Conservation (phyloP, 2,329 filamentous ascomycete genomes). For the Chaetoscypha palmicola region DNA sequence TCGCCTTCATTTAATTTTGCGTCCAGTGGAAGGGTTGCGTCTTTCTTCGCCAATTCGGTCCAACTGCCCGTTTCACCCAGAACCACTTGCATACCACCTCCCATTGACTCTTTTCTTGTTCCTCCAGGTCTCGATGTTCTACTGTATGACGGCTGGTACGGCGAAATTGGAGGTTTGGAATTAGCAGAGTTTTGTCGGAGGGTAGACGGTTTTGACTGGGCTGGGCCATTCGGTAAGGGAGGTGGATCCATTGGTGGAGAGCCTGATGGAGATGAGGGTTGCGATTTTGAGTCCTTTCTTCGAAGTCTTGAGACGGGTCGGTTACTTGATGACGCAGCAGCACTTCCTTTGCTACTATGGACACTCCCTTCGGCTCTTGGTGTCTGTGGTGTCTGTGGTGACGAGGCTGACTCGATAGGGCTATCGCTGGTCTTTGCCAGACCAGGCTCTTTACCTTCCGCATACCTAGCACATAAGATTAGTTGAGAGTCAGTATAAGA, state of each 20-base stretch:
- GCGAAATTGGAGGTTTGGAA: constrained; percentile 19
- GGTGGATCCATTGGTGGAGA: constrained; percentile 24
- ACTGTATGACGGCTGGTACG: constrained; percentile 27
- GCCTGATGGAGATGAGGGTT: constrained; percentile 22
- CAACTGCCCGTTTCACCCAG: constrained; percentile 84
- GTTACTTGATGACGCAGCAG: constrained; percentile 12
- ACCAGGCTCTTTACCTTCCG: constrained; percentile 28
- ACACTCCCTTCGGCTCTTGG: background rate
- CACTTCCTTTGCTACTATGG: constrained; percentile 8
- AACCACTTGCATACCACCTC: constrained; percentile 81
- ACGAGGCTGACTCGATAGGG: constrained; percentile 10
- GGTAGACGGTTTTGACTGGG: background rate
- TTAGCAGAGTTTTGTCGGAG: constrained; percentile 4
- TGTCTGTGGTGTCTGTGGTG: too few relatives aligned
- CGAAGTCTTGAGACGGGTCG: constrained; percentile 16
- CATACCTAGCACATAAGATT: constrained; percentile 29
- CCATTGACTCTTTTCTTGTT: constrained; percentile 25
- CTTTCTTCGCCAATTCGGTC: constrained; percentile 83
- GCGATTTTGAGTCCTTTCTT: constrained; percentile 23
- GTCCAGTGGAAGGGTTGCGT: constrained; percentile 64
- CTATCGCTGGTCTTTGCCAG: constrained; percentile 3
- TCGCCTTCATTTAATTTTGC: constrained; percentile 46
- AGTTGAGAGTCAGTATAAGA: too few relatives aligned
- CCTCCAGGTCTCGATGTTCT: constrained; percentile 21
- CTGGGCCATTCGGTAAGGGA: constrained; percentile 18